Conservation (phyloP, 1,284 basidiomycete genomes). For the Sporisorium graminicola region DNA sequence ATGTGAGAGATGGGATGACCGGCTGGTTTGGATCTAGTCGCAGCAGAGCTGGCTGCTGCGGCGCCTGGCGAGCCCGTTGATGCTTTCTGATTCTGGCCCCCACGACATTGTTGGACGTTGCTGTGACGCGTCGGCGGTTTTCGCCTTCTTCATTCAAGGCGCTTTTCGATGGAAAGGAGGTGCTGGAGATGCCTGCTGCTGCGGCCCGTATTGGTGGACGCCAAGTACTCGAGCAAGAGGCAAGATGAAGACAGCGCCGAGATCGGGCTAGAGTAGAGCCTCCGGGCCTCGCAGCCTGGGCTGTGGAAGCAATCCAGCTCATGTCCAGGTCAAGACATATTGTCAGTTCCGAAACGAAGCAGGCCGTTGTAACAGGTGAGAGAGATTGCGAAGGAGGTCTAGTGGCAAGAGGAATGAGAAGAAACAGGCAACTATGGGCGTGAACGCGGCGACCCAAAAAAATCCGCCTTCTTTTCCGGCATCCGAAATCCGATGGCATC, state of each 20-base stretch:
- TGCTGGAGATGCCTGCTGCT: background rate
- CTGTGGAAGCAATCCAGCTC: constrained; percentile 1
- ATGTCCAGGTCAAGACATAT: background rate
- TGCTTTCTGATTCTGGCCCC: background rate
- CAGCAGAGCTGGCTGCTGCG: constrained; percentile 9
- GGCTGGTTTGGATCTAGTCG: constrained; percentile 22
- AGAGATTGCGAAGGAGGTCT: background rate
- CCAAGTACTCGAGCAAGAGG: background rate
- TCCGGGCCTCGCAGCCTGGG: background rate
- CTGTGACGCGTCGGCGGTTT: background rate
- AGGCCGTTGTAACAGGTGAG: background rate
- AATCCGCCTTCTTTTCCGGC: constrained; percentile 10
- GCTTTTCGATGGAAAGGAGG: no score
- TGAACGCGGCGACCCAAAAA: background rate
- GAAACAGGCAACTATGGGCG: background rate
- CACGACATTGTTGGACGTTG: background rate
- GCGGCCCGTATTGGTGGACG: background rate
- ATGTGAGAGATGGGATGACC: constrained; percentile 18
- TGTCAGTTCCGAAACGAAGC: background rate
- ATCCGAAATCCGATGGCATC: background rate
- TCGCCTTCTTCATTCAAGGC: background rate
- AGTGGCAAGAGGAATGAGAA: background rate
- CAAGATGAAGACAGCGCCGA: background rate
- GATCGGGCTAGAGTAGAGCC: background rate
- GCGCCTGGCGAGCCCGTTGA: background rate